Evolutionary conservation across 805 yeast species (phyloP), one percentile per base, ranked within the genome.

Genomic region (Cyberlindnera americana): DNA sequence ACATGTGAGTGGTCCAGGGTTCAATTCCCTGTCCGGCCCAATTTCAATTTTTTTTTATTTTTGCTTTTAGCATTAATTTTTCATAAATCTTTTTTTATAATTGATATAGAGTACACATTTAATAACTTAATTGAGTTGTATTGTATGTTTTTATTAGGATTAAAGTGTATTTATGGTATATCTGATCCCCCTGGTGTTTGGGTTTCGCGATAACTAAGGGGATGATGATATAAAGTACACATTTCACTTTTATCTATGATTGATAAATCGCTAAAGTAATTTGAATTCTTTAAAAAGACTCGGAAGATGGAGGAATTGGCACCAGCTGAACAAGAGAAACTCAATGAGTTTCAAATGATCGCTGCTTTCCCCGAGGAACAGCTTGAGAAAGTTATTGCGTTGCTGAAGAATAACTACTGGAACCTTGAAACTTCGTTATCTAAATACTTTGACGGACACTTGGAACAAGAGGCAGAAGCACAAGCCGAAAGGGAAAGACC

Each of bases 341-440:
- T 77, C 40, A 62, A 64, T 28, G 72, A 72, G 37, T 77, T 78
- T 54, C 73, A 70, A 47, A 66, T 68, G 41, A 72, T 78, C 37
- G 69, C 81, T 0, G 63, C 71, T 2, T 73, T 67, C 47, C 70
- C 70, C 9, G 75, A 70, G 6, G 69, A 64, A 0, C 75, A 75
- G 19, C 60, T 67, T 32, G 69, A 68, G 1, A 66, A 72, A 31
- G 70, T 80, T 3, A 57, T 71, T 4, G 58, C 65, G 37, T 56
- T 81, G 19, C 55, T 82, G 37, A 59, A 67, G 23, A 68, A 72
- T 33, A 71, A 77, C 49, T 71, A 77, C 35, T 79, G 80, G 80
- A 72, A 80, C 50, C 53, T 83, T 35, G 85, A 81, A 50, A 65
- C 71, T 30, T 77, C 88, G 2, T 59, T 81, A 23, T 72, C 81